Conservation (phyloP, 1,139 yeast species). For the Saccharomyces hybrid region DNA sequence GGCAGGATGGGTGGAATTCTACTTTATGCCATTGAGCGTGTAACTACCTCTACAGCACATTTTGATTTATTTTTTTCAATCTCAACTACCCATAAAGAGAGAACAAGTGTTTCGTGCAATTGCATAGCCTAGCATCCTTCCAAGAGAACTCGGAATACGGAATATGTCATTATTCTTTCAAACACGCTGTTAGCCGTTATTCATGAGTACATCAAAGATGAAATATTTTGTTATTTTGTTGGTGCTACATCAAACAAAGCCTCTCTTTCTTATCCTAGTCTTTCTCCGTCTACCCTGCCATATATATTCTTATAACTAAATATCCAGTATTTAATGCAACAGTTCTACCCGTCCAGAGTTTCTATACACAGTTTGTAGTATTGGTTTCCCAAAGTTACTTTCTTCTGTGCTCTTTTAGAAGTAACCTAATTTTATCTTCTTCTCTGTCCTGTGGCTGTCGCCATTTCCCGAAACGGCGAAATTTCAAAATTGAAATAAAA, state of each 20-base stretch:
- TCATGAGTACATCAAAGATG: no score
- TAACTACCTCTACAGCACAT: conserved; percentile 20
- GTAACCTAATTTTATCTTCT: background rate
- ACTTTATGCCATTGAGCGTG: conserved; percentile 6
- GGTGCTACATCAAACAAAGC: no score
- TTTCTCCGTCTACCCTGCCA: no score
- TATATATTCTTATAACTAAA: no score
- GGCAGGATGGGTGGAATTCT: no score
- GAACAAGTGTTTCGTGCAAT: conserved; percentile 25
- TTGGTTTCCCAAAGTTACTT: no score
- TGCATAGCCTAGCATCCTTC: background rate
- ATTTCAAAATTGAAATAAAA: background rate
- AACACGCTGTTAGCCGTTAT: no score
- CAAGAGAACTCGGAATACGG: no score
- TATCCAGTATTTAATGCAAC: no score
- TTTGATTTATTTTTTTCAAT: conserved; percentile 22
- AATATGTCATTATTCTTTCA: no score
- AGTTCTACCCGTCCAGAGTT: background rate
- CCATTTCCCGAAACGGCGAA: background rate
- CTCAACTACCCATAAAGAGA: conserved; percentile 19
- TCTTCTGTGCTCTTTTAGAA: background rate
- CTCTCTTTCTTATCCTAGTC: no score
- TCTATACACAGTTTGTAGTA: background rate
- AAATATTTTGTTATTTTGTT: no score
- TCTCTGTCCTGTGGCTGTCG: background rate